Evolutionary conservation across 768 basidiomycete genomes (phyloP), one percentile per base, ranked within the genome.

Genomic region (Tulasnella sp.): DNA sequence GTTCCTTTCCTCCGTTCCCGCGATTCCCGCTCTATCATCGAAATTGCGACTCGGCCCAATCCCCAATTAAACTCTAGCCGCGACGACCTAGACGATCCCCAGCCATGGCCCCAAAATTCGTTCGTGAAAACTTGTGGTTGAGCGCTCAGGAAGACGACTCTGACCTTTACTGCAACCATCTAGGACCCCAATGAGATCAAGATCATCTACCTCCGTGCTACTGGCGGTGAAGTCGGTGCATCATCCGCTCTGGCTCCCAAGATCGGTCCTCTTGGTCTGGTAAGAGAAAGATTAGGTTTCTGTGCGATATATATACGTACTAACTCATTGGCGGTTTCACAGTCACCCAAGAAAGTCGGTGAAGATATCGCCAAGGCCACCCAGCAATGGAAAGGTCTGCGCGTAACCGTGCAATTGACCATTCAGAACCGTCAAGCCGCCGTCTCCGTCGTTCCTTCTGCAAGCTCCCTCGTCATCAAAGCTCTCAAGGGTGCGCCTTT

Each of bases 331-430:
- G 20, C 5, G 50, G 60, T 72, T 37, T 48, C 80, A 75, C 84
- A 99, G 98, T 98, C 98, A 81, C 98, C 98, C 84, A 99, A 99
- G 90, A 99, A 99, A 90, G 98, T 99, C 88, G 98, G 98, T 88
- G 98, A 99, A 95, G 98, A 99, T 89, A 99, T 99, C 86, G 98
- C 98, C 84, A 99, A 99, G 88, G 97, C 97, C 80, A 99, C 98
- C 81, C 91, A 92, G 74, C 93, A 93, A 86, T 99, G 98, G 98
- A 99, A 99, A 88, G 98, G 98, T 89, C 95, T 99, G 86, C 96
- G 97, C 82, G 97, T 99, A 81, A 99, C 98, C 83, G 96, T 99
- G 83, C 96, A 98, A 88, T 92, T 99, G 81, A 99, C 97, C 81
- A 98, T 99, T 88, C 98, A 99, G 91, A 99, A 99, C 89, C 96